Evolutionary conservation across 352 stramenopile genomes (phyloP), one percentile per base, ranked within the genome.

Genomic region (Elongisporangium anandrum): DNA sequence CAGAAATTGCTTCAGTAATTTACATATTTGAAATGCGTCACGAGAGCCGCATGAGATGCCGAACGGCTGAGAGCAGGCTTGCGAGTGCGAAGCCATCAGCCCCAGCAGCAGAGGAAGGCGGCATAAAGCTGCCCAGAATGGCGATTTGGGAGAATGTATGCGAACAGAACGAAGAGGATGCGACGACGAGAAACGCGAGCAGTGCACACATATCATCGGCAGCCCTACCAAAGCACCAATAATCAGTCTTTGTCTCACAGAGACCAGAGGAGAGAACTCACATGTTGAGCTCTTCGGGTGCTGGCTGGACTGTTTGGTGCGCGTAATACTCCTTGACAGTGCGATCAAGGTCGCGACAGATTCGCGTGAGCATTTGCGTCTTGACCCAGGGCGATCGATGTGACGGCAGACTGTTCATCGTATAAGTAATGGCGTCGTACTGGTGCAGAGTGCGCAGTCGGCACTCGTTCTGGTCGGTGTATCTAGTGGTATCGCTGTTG

Each of bases 81-180:
- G 79, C 75, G 56, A 89, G 56, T 0, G 77, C 79, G 53, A 87
- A 89, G 0, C 77, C 75, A 23, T 79, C 65, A 29, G 73, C 73
- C 6, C 79, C 73, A 15, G 63, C 65, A 10, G 48, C 54, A n/a
- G 55, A 64, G 52, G 50, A 61, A 52, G 62, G 54, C 26, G 76
- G 65, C 50, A 75, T 66, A 57, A 81, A 88, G 60, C 79, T 78
- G 15, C 79, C 73, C 1, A 92, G 57, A 19, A 92, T 60, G 26
- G 72, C 77, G 9, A 92, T 63, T 50, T 90, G 81, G 9, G 81
- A 85, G 55, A 76, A 81, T 21, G 79, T 50, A 50, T 87, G 79
- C 9, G 66, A 57, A 20, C 75, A 81, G 2, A 68, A 69, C 8
- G 67, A 72, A 9, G 77, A 75, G 10, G 81, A 66, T 4, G 75